A percentile compares a stretch with the other conserved stretches of the same genome.
Evolutionary conservation across 208 protist genomes (phyloP).

Genomic region (Trypanosomatidae sp.): DNA sequence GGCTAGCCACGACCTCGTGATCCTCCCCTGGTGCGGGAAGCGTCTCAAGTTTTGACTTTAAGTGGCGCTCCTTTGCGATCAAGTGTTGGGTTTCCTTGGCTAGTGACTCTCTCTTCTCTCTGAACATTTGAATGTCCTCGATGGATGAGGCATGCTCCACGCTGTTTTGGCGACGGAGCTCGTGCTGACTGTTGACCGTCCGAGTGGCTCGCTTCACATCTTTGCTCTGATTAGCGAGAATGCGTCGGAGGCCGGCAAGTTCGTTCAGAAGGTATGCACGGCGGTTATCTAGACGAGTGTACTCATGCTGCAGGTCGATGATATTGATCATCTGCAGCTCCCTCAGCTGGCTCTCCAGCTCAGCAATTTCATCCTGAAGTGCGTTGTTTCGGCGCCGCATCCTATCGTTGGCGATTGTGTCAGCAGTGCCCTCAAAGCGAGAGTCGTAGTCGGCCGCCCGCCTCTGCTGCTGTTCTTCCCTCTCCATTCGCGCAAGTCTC

Average conservation of each 20-base stretch:
- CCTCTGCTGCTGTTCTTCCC: slow-evolving; percentile 39
- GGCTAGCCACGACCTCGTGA: slow-evolving; percentile 25
- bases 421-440: slow-evolving; percentile 23
- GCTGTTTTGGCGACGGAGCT: slow-evolving; percentile 62
- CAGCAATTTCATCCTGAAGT: slow-evolving; percentile 54
- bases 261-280: slow-evolving; percentile 75
- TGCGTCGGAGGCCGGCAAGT: slow-evolving; percentile 68
- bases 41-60: slow-evolving; percentile 23
- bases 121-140: slow-evolving; percentile 73
- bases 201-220: slow-evolving; percentile 66
- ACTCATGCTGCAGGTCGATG: slow-evolving; percentile 72
- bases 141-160: slow-evolving; percentile 55
- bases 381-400: slow-evolving; percentile 49
- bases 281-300: slow-evolving; percentile 53
- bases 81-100: slow-evolving; percentile 32
- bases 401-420: slow-evolving; percentile 41
- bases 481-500: slow-evolving; percentile 46
- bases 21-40: slow-evolving; percentile 30
- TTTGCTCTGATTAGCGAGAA: slow-evolving; percentile 75
- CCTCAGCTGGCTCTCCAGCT: slow-evolving; percentile 53
- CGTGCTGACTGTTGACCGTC: slow-evolving; percentile 43
- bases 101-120: slow-evolving; percentile 53
- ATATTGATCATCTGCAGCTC: slow-evolving; percentile 60
- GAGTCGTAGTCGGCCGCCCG: slow-evolving; percentile 17
- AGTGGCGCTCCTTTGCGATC: slow-evolving; percentile 27